Percentiles rank a stretch among this genome's conserved stretches.
Conservation (phyloP, 148 eudicot species). For the Hydrangea macrophylla region DNA sequence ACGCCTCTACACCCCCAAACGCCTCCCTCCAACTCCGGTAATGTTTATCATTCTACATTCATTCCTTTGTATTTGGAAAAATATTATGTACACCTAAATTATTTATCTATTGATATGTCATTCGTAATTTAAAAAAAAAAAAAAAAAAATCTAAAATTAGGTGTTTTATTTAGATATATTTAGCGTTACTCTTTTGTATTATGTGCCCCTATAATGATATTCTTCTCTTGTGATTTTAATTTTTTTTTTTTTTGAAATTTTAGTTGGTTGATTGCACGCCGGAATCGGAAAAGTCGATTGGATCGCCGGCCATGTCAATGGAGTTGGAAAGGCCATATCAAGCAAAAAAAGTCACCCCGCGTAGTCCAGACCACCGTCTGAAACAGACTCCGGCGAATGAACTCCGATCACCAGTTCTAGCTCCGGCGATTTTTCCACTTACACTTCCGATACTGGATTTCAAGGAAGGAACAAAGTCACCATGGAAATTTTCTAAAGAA, state of each 20-base stretch:
- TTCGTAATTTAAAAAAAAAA: too few species aligned
- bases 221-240: neutral
- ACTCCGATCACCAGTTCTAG: conserved; percentile 8
- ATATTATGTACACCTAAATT: too few species aligned
- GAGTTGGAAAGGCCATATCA: conserved; percentile 23
- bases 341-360: conserved; percentile 5
- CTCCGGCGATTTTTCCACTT: conserved; percentile 11
- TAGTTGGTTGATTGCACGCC: conserved; percentile 41
- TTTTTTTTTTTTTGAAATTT: neutral
- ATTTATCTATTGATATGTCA: too few species aligned
- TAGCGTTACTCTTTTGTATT: neutral
- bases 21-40: conserved; percentile 57
- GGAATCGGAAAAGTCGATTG: conserved; percentile 34
- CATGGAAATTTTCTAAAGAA: conserved; percentile 91
- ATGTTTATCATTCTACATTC: neutral
- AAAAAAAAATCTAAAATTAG: too few species aligned
- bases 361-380: conserved; percentile 22
- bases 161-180: too few species aligned
- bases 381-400: conserved; percentile 12
- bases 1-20: conserved; percentile 49
- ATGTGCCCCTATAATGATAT: neutral
- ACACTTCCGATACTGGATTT: conserved; percentile 35
- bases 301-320: conserved; percentile 31
- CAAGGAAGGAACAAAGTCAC: conserved; percentile 43
- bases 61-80: neutral